Conservation (phyloP, 805 yeast genomes). For the Yarrowia phangngaensis region DNA sequence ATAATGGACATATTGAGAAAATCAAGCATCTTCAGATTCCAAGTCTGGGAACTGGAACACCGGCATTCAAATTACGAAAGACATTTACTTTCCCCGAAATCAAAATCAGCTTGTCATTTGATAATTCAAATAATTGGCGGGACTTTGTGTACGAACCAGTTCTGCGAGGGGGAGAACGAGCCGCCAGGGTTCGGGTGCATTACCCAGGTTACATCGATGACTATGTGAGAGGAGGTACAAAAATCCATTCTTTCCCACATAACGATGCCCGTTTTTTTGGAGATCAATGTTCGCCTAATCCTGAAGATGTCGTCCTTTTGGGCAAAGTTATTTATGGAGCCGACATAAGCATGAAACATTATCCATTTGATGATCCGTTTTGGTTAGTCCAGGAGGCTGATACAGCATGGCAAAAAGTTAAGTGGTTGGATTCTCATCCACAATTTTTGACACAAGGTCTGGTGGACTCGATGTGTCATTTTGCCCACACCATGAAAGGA, state of each 20-base stretch:
- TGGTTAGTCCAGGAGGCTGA: constrained; percentile 9
- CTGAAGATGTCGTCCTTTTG: constrained; percentile 1
- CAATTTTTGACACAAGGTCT: not conserved
- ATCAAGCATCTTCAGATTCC: constrained; percentile 11
- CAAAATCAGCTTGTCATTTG: constrained; percentile 11
- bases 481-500: constrained; percentile 10
- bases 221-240: not conserved
- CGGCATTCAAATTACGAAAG: constrained; percentile 7
- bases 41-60: not conserved
- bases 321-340: constrained; percentile 7
- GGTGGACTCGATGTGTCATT: constrained; percentile 11
- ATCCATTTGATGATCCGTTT: constrained; percentile 1
- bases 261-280: constrained; percentile 15
- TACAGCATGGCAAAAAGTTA: constrained; percentile 15
- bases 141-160: constrained; percentile 3
- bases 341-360: constrained; percentile 8
- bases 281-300: constrained; percentile 3
- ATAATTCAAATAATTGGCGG: not conserved
- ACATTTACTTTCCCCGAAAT: constrained; percentile 1
- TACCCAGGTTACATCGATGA: constrained; percentile 6
- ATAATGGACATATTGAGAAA: constrained; percentile 1
- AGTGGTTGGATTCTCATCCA: not conserved
- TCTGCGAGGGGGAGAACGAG: constrained; percentile 6
- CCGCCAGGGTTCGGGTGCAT: not conserved
- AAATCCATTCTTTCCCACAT: not conserved